These are phyloP conservation scores for Parmelia sp. DNA, from an alignment of 495 filamentous ascomycete genomes.

Conservation along the genomic window DNA sequence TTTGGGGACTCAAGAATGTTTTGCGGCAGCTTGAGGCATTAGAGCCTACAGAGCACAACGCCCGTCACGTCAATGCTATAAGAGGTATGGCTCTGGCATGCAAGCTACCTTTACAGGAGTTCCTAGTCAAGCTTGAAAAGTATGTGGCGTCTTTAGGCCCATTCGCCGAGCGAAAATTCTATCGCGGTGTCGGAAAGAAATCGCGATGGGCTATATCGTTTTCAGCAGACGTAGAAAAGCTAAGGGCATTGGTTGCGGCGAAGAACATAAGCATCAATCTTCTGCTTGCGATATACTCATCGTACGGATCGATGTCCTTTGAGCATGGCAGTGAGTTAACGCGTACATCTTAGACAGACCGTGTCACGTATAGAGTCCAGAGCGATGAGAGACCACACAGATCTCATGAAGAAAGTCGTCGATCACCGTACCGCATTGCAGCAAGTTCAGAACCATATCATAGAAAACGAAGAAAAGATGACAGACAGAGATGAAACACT, in stretches of 20 bases:
- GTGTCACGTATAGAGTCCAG: too few species aligned
- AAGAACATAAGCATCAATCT: not conserved
- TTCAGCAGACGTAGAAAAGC: not conserved
- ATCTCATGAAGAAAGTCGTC: not conserved
- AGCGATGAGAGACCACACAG: not conserved
- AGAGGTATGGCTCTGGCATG: slow-evolving; percentile 2
- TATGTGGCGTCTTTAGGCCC: not conserved
- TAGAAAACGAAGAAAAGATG: not conserved
- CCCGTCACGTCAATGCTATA: slow-evolving; percentile 3
- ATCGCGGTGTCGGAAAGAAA: not conserved
- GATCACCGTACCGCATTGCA: not conserved
- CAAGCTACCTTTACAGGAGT: not conserved
- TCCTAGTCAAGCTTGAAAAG: slow-evolving; percentile 5
- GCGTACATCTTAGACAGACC: too few species aligned
- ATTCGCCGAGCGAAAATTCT: not conserved
- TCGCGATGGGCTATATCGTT: not conserved
- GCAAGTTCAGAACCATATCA: not conserved
- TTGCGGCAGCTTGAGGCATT: not conserved
- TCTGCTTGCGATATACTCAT: not conserved
- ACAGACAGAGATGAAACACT: not conserved
- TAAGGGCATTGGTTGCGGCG: not conserved
- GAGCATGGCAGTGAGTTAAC: too few species aligned
- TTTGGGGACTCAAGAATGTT: not conserved
- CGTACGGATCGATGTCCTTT: not conserved
- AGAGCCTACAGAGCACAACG: not conserved